phyloP scores from a whole-genome alignment of 805 yeast genomes.

The Nakazawaea laoshanensis region DNA sequence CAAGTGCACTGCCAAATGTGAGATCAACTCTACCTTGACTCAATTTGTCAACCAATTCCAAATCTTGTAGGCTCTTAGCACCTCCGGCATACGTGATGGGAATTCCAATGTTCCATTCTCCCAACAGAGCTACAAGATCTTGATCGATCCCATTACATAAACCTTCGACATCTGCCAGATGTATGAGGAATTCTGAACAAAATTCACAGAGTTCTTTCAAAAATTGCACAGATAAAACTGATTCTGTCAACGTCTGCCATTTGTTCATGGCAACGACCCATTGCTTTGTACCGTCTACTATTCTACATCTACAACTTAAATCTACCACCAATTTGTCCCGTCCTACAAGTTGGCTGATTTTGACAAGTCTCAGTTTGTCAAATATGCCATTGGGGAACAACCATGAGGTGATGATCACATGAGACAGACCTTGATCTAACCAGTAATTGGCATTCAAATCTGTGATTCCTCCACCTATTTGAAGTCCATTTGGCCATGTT shows the following conservation, averaged over 20 bases:
- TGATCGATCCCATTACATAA: conserved; percentile 89
- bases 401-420: conserved; percentile 90
- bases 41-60: conserved; percentile 53
- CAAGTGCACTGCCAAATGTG: conserved; percentile 89
- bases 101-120: conserved; percentile 67
- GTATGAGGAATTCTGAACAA: conserved; percentile 84
- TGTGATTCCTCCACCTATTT: conserved; percentile 91
- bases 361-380: conserved; percentile 39
- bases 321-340: conserved; percentile 71
- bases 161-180: conserved; percentile 99
- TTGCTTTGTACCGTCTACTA: conserved; percentile 20
- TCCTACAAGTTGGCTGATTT: conserved; percentile 51
- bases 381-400: conserved; percentile 62
- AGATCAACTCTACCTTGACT: conserved; percentile 83
- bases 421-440: conserved; percentile 74
- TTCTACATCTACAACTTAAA: conserved; percentile 63
- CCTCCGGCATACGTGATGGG: conserved; percentile 97
- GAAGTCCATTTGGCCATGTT: conserved; percentile 68
- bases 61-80: conserved; percentile 66
- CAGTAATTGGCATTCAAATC: conserved; percentile 65
- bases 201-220: conserved; percentile 47
- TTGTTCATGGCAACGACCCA: conserved; percentile 98
- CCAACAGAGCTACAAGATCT: conserved; percentile 59
- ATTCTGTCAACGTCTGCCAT: conserved; percentile 86
- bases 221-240: conserved; percentile 44